Percentiles rank a stretch among this genome's conserved stretches.
These are phyloP conservation scores for Annulohypoxylon moriforme DNA, from an alignment of 495 filamentous ascomycete species.

Conservation along the genomic window DNA sequence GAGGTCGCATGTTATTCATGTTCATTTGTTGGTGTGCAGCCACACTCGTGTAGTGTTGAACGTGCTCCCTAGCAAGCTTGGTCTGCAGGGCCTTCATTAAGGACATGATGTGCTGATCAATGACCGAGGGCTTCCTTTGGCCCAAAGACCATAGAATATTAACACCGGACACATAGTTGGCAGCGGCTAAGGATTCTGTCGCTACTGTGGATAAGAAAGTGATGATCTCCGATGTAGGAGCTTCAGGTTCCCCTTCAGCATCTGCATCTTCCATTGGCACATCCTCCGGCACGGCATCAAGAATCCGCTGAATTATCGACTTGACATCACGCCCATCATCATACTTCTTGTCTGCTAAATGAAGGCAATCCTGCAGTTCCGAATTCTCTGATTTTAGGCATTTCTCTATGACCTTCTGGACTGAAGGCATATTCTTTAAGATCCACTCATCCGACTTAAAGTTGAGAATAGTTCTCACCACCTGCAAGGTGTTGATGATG, in stretches of 20 bases:
- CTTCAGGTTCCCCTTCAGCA: constrained; percentile 80
- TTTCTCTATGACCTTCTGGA: constrained; percentile 93
- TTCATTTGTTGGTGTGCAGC: constrained; percentile 55
- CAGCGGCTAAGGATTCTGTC: constrained; percentile 80
- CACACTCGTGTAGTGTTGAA: constrained; percentile 74
- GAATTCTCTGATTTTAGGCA: constrained; percentile 84
- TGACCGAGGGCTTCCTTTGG: constrained; percentile 81
- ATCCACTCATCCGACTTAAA: constrained; percentile 92
- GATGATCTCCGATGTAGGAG: constrained; percentile 79
- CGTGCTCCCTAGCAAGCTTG: constrained; percentile 94
- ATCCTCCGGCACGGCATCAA: constrained; percentile 91
- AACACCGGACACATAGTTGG: constrained; percentile 84
- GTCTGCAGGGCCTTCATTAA: constrained; percentile 93
- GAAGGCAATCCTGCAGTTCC: constrained; percentile 91
- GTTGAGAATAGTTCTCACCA: constrained; percentile 86
- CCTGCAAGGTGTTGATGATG: constrained; percentile 91
- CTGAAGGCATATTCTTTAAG: constrained; percentile 72
- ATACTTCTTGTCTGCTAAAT: constrained; percentile 73
- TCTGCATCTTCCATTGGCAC: constrained; percentile 89
- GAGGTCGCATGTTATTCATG: constrained; percentile 54
- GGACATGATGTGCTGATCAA: constrained; percentile 86
- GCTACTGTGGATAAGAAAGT: constrained; percentile 83
- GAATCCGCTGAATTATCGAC: constrained; percentile 80
- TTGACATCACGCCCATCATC: constrained; percentile 69
- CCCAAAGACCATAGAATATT: constrained; percentile 92